Percentiles rank a stretch among this genome's conserved stretches.
These are phyloP conservation scores for Coniella vitis DNA, from an alignment of 2,329 filamentous ascomycete species.

Conservation along the genomic window DNA sequence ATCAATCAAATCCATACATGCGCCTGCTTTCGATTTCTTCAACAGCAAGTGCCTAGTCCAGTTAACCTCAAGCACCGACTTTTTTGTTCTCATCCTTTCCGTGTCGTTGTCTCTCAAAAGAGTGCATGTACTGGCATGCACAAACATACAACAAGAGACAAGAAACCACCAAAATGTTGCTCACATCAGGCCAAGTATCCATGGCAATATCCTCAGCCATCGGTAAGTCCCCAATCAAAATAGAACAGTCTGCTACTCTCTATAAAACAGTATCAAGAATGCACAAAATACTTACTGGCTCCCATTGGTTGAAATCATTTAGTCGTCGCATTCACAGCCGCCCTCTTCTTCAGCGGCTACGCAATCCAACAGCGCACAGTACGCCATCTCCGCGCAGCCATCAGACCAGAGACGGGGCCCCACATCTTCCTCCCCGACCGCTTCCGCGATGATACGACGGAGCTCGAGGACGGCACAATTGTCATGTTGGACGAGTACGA, in stretches of 20 bases:
- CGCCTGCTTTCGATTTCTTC: too few species aligned
- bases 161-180: slow-evolving; percentile 34
- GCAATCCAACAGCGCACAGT: slow-evolving; percentile 82
- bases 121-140: too few species aligned
- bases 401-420: slow-evolving; percentile 47
- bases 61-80: too few species aligned
- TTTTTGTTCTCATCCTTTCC: too few species aligned
- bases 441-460: slow-evolving; percentile 38
- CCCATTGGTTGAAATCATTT: too few species aligned
- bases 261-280: too few species aligned
- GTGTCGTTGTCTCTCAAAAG: too few species aligned
- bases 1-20: too few species aligned
- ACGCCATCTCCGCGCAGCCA: slow-evolving; percentile 65
- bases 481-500: slow-evolving; percentile 35
- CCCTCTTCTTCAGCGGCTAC: slow-evolving; percentile 85
- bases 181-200: slow-evolving; percentile 66
- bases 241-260: too few species aligned
- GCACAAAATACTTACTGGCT: too few species aligned
- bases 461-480: slow-evolving; percentile 43
- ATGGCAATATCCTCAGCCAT: slow-evolving; percentile 57
- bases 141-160: too few species aligned
- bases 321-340: slow-evolving; percentile 72
- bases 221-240: slow-evolving; percentile 42
- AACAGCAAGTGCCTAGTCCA: too few species aligned
- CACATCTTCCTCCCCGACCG: slow-evolving; percentile 45